Conservation (phyloP, 2,329 filamentous ascomycete species). For the Aspergillus sp. region DNA sequence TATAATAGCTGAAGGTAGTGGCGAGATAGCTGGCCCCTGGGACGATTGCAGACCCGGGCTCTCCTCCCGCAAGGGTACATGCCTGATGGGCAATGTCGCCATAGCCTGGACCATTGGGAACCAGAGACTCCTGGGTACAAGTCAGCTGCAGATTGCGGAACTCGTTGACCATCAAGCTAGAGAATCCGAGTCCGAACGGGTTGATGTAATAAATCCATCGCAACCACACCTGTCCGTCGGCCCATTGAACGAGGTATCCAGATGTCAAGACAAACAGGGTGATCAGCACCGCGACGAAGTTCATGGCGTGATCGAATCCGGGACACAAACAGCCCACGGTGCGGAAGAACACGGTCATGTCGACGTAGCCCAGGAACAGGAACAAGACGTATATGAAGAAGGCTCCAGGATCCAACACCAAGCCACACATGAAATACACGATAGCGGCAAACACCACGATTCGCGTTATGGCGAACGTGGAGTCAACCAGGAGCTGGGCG, state of each 20-base stretch:
- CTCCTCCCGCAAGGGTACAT: constrained; percentile 74
- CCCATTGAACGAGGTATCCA: constrained; percentile 80
- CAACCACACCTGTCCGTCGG: constrained; percentile 70
- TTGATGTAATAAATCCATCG: constrained; percentile 81
- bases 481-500: constrained; percentile 76
- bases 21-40: constrained; percentile 68
- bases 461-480: constrained; percentile 67
- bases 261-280: constrained; percentile 78
- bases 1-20: constrained; percentile 64
- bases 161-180: constrained; percentile 81
- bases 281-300: constrained; percentile 74
- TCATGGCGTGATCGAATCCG: constrained; percentile 82
- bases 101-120: constrained; percentile 71
- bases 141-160: constrained; percentile 67
- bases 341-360: constrained; percentile 75
- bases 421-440: constrained; percentile 74
- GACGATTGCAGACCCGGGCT: constrained; percentile 61
- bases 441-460: constrained; percentile 72
- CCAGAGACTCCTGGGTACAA: constrained; percentile 65
- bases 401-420: constrained; percentile 66
- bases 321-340: constrained; percentile 72
- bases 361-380: constrained; percentile 65
- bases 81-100: constrained; percentile 70
- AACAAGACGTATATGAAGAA: constrained; percentile 77
- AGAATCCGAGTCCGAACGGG: constrained; percentile 70